Evolutionary conservation across 2,329 filamentous ascomycete genomes (phyloP), one percentile per base, ranked within the genome.

Genomic region (Aspergillus neotritici): DNA sequence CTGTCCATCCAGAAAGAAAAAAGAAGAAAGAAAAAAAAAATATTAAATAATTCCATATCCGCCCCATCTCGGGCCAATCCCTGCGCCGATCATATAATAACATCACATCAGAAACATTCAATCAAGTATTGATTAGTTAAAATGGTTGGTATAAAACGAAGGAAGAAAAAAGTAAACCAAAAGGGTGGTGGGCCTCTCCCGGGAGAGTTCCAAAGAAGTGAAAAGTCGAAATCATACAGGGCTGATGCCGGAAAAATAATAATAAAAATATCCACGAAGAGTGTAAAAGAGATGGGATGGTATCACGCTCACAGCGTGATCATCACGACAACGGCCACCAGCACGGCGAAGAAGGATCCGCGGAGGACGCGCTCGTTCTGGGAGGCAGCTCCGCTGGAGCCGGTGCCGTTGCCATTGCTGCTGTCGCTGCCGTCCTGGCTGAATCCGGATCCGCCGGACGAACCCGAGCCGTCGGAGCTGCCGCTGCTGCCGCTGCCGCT

Each of bases 331-430:
- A 73, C 56, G 14, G 70, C 71, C 33, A 74, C 67, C 43, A 73
- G 51, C 12, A 69, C 71, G 15, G 70, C 71, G 45, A 74, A 71
- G 49, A 74, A 58, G 6, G 69, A 72, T 41, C 70, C 67, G 34
- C 61, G 60, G 37, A 73, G 57, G 38, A 71, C 64, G 38, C 61
- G 61, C 54, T 72, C 69, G 40, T 57, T 63, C 46, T 60, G 58
- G 13, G 61, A 56, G 16, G 60, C 49, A 28, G 65, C 65, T 32
- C 59, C 58, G 44, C 54, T 61, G 31, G 44, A 54, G 32, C 49
- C 47, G 29, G 38, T 44, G 31, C 21, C 21, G 25, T 41, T 44
- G 35, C n/a, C 35, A 15, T 8, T 28, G 12, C 21, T 28, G 25
- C 31, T 36, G 15, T 41, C 36, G 30, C 25, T 28, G 31, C 46